phyloP scores from a whole-genome alignment of 2,329 filamentous ascomycete species.

The Chaetomium olivaceum region DNA sequence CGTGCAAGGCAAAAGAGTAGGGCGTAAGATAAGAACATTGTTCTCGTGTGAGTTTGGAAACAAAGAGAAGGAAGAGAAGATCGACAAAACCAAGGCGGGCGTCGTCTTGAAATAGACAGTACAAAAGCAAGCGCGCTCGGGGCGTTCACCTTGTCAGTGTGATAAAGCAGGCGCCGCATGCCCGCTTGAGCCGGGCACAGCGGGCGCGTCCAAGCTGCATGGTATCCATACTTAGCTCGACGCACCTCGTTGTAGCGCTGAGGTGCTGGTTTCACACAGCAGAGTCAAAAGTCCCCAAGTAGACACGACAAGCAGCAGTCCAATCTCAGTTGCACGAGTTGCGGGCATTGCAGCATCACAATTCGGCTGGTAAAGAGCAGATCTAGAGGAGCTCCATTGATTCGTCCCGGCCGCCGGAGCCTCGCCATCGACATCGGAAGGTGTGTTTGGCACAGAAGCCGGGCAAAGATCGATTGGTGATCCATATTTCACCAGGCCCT shows the following conservation, averaged over 20 bases:
- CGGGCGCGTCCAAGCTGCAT: constrained; percentile 26
- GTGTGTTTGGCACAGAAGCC: constrained; percentile 24
- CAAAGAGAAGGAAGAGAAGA: background rate
- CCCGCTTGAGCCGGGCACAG: constrained; percentile 24
- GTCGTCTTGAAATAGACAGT: constrained; percentile 22
- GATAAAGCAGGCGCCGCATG: constrained; percentile 11
- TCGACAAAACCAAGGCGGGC: constrained; percentile 18
- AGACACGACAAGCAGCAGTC: constrained; percentile 8
- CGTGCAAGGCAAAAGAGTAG: background rate
- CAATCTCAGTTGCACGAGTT: constrained; percentile 3
- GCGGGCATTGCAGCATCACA: constrained; percentile 4
- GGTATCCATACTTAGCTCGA: constrained; percentile 1
- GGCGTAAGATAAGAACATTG: constrained; percentile 12
- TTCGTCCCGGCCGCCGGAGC: constrained; percentile 27
- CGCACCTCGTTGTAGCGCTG: background rate
- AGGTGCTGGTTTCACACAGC: constrained; percentile 21
- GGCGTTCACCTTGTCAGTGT: constrained; percentile 8
- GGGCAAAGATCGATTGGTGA: constrained; percentile 29
- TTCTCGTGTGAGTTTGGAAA: constrained; percentile 5
- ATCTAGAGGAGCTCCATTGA: constrained; percentile 12
- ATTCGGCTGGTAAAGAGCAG: background rate
- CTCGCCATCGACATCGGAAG: constrained; percentile 24
- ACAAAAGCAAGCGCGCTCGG: constrained; percentile 13
- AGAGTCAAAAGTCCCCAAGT: constrained; percentile 7
- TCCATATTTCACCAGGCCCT: constrained; percentile 14